These are phyloP conservation scores for Iberis amara DNA, from an alignment of 441 rosid genomes.

Conservation along the genomic window DNA sequence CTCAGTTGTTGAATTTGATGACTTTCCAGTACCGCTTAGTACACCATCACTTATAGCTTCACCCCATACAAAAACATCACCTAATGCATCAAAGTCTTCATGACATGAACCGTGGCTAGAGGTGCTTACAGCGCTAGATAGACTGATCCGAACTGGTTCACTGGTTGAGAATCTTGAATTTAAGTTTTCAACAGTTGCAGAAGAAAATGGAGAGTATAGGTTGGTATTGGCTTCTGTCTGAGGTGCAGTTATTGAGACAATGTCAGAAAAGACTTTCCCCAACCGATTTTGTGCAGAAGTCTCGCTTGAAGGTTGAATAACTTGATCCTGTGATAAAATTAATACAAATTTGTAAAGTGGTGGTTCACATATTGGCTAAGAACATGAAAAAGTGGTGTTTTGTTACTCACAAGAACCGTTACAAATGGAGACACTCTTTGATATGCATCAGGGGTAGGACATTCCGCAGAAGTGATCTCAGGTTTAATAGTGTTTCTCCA, in stretches of 20 bases:
- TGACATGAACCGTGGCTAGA: slow-evolving; percentile 66
- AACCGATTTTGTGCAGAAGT: slow-evolving; percentile 38
- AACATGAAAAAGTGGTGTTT: slow-evolving; percentile 19
- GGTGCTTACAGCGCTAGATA: slow-evolving; percentile 68
- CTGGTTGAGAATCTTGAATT: slow-evolving; percentile 37
- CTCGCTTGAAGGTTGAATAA: slow-evolving; percentile 40
- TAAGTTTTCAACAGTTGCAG: slow-evolving; percentile 33
- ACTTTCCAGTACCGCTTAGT: slow-evolving; percentile 39
- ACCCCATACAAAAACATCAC: slow-evolving; percentile 82
- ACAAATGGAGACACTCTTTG: slow-evolving; percentile 40
- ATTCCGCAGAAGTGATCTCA: slow-evolving; percentile 42
- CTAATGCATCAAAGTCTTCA: slow-evolving; percentile 65
- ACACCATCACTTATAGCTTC: slow-evolving; percentile 57
- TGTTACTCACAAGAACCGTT: slow-evolving; percentile 44
- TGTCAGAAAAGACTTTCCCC: slow-evolving; percentile 56
- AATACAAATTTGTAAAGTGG: slow-evolving; percentile 16
- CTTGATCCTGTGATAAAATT: slow-evolving; percentile 39
- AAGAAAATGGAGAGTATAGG: slow-evolving; percentile 32
- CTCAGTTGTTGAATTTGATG: slow-evolving; percentile 32
- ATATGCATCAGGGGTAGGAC: slow-evolving; percentile 40
- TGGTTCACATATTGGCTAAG: neutral
- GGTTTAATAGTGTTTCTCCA: slow-evolving; percentile 48
- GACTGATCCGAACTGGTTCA: slow-evolving; percentile 55
- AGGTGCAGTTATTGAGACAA: slow-evolving; percentile 49
- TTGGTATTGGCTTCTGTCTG: slow-evolving; percentile 40